Base-by-base conservation (phyloP, 495 filamentous ascomycete species). In the Geoglossum glabrum region DNA sequence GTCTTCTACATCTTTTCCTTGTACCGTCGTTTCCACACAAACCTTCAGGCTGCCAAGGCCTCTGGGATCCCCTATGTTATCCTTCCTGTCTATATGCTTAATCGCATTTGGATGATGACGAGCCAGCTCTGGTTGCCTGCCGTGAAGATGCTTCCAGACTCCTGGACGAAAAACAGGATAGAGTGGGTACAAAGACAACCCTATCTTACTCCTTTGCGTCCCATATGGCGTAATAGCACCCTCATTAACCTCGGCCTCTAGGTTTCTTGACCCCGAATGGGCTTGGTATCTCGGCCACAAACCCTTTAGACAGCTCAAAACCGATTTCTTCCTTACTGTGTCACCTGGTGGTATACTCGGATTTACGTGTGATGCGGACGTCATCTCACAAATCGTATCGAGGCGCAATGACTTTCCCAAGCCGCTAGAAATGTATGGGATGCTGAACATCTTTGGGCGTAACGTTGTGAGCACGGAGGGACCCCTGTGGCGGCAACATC, bases 341-440 rank as follows among this genome's bases (percentile, higher is more conserved):
- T 69, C 74, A 0, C 78, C 81, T 0, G 66, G 64, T 10, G 62
- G 57, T 17, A 66, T 76, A 19, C 60, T 70, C 25, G 57, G 80
- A 34, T 76, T 70, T 49, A 76, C 75, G 0, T 73, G 76, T 25
- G 74, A 76, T 65, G 72, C 83, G 27, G 77, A 79, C 30, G 73
- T 74, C 13, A 77, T 85, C 56, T 70, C 70, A 56, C 76, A 81
- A 63, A 71, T 87, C 31, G 78, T 77, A 0, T 69, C 72, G 4
- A 68, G 79, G 36, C 74, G 79, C 38, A 80, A 79, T 64, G 77
- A 79, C 51, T 86, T 86, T 62, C 81, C 81, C 26, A 87, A 87
- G 64, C 76, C 81, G 23, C 69, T 76, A 2, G 67, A 77, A 43
- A 60, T 73, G 40, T 86, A 86, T 62, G 62, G 54, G 1, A 65